Evolutionary conservation across 306 rosid species (phyloP).

Genomic region (Castanea sativa): DNA sequence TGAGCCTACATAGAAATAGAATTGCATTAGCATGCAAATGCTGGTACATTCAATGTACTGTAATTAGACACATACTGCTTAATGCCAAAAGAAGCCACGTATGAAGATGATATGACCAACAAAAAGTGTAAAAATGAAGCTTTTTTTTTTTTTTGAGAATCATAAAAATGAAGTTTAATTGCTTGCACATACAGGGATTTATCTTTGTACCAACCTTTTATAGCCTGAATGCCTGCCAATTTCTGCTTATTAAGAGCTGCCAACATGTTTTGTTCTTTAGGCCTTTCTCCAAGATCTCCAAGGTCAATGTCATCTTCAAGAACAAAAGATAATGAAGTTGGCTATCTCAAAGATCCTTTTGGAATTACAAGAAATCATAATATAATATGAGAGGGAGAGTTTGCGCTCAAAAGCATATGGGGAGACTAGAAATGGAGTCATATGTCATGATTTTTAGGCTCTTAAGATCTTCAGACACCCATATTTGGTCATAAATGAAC

Average conservation of each 20-base stretch:
- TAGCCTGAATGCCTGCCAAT: conserved; percentile 61
- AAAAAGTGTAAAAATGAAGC: background rate
- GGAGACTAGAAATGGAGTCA: background rate
- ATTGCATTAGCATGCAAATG: background rate
- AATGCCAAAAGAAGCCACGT: background rate
- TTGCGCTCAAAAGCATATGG: background rate
- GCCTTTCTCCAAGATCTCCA: conserved; percentile 54
- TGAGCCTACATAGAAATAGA: background rate
- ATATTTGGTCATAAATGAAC: background rate
- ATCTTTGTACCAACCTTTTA: conserved; percentile 58
- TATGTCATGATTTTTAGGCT: background rate
- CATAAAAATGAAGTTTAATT: background rate
- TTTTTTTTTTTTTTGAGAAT: too few species aligned
- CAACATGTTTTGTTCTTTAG: conserved; percentile 65
- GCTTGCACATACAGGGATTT: too few species aligned
- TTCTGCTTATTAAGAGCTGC: conserved; percentile 69
- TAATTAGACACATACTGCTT: background rate
- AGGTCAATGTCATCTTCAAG: conserved; percentile 68
- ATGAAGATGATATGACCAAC: background rate
- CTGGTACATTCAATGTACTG: background rate
- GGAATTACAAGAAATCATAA: background rate
- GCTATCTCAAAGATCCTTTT: conserved; percentile 3
- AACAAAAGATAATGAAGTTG: conserved; percentile 10
- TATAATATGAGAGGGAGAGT: background rate
- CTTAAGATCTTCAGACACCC: background rate